A percentile compares a stretch with the other conserved stretches of the same genome.
Conservation (phyloP, 2,329 filamentous ascomycete genomes). For the Alternaria conjuncta region DNA sequence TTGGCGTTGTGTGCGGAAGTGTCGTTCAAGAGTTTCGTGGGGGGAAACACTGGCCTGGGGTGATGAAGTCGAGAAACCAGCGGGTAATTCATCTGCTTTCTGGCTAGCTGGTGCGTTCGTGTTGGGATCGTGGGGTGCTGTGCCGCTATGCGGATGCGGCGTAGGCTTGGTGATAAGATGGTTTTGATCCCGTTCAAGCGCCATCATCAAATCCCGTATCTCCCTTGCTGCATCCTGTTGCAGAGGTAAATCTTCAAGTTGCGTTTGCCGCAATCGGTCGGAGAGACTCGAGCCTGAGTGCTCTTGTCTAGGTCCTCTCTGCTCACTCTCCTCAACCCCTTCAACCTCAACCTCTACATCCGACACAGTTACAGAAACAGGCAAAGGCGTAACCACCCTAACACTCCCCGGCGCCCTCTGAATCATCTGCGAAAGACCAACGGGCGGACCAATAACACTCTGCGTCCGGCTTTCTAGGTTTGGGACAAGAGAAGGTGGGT, state of each 20-base stretch:
- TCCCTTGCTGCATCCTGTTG: neutral
- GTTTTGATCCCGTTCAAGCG: neutral
- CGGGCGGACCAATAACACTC: neutral
- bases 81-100: neutral
- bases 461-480: neutral
- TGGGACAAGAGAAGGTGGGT: neutral
- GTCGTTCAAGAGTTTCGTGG: neutral
- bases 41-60: neutral
- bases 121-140: neutral
- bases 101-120: too few relatives aligned
- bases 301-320: neutral
- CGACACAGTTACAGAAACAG: neutral
- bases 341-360: too few relatives aligned
- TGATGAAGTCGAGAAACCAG: neutral
- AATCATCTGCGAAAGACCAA: neutral
- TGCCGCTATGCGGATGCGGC: neutral
- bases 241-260: slow-evolving; percentile 2
- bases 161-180: too few relatives aligned
- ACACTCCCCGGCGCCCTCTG: neutral
- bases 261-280: neutral
- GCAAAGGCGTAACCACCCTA: neutral
- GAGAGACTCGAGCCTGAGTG: slow-evolving; percentile 1
- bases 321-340: too few relatives aligned
- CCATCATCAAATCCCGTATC: slow-evolving; percentile 3
- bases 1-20: neutral